Conservation (phyloP, 2,329 filamentous ascomycete species). For the Dothiorella sarmentorum region DNA sequence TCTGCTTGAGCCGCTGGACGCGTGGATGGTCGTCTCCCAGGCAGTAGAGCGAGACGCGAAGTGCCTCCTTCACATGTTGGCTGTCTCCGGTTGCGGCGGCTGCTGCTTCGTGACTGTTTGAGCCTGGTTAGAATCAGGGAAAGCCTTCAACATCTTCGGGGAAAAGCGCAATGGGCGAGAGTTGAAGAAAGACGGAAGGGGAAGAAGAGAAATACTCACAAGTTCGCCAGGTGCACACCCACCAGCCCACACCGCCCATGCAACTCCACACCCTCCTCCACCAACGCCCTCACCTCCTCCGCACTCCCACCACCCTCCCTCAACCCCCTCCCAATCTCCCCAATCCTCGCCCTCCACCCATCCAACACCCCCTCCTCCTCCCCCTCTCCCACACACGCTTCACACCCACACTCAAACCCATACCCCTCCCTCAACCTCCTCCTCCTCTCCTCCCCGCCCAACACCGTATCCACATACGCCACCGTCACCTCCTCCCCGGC, state of each 20-base stretch:
- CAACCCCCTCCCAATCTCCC: neutral
- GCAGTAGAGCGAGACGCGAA: neutral
- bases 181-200: neutral
- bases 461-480: constrained; percentile 36
- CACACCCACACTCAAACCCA: constrained; percentile 37
- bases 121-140: neutral
- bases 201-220: neutral
- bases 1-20: neutral
- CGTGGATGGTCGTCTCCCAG: neutral
- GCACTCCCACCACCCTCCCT: neutral
- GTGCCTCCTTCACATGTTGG: neutral
- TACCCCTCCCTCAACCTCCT: constrained; percentile 33
- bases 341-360: neutral
- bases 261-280: neutral
- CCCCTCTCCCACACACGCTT: constrained; percentile 27
- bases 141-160: neutral
- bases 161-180: too few species aligned
- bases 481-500: constrained; percentile 38
- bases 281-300: neutral
- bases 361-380: neutral
- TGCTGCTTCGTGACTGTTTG: neutral
- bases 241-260: neutral
- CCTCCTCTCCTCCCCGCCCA: constrained; percentile 30
- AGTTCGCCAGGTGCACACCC: neutral
- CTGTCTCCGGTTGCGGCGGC: neutral